Conservation (phyloP, 75 land plant species). For the Sequoiadendron giganteum region DNA sequence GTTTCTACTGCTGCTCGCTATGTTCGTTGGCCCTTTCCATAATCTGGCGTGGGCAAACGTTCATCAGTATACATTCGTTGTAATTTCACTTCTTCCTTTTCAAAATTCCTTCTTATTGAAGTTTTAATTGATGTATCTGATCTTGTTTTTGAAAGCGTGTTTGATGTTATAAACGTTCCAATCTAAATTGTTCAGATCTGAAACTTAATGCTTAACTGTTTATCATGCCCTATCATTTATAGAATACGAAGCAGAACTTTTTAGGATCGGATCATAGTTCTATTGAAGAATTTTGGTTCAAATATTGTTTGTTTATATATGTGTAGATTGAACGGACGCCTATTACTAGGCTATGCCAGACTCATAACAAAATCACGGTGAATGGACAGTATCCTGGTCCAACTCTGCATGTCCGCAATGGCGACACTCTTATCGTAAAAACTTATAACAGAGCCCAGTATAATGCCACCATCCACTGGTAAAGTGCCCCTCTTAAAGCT, state of each 20-base stretch:
- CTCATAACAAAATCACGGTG: neutral
- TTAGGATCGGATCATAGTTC: too few species aligned
- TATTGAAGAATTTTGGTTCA: too few species aligned
- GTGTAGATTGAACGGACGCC: neutral
- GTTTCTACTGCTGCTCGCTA: neutral
- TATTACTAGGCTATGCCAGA: neutral
- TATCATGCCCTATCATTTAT: too few species aligned
- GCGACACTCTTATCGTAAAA: slow-evolving; percentile 13
- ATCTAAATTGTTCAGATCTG: too few species aligned
- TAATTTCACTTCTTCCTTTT: neutral
- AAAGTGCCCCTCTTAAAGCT: neutral
- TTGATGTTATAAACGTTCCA: too few species aligned
- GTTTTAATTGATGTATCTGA: too few species aligned
- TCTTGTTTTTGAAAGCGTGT: too few species aligned
- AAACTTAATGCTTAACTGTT: too few species aligned
- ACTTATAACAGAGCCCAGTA: slow-evolving; percentile 14
- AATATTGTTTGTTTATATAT: neutral
- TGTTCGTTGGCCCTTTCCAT: neutral
- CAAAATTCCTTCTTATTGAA: too few species aligned
- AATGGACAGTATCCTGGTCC: slow-evolving; percentile 23
- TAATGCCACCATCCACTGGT: slow-evolving; percentile 16
- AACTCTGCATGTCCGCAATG: slow-evolving; percentile 14
- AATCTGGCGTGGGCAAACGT: neutral
- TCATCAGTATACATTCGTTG: neutral
- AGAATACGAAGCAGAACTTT: too few species aligned